Base-by-base conservation (phyloP, 2,329 filamentous ascomycete species). In the Fusarium incarnatum region DNA sequence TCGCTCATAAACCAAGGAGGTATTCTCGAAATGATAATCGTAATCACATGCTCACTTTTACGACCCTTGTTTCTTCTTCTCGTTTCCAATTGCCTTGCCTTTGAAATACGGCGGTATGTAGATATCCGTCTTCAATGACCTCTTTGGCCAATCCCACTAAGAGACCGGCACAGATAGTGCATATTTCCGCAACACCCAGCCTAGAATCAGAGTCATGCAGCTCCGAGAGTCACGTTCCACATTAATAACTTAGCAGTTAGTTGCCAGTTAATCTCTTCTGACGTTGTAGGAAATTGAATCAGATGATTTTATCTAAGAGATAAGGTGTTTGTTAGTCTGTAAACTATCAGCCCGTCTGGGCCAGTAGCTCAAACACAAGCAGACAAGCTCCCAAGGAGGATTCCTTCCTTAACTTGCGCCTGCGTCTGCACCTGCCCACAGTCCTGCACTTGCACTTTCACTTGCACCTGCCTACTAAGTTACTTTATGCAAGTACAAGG, bases 31-130 rank as follows among this genome's bases (percentile, higher is more conserved):
- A 71, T 32, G 34, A 55, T 7, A 45, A 44, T 10, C 44, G 32
- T 62, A 23, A 60, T 68, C 67, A 69, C 68, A 71, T 71, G 68
- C 58, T 55, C 60, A 44, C 25, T 41, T 23, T 52, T 41, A 41
- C 32, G 37, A 52, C 22, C 23, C 58, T 53, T 68, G 57, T 16
- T 48, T 48, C 11, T 64, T 56, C 32, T 60, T 37, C 23, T 56
- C 45, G 55, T 47, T 69, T 54, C 34, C 61, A 70, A 56, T 34
- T 47, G 48, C 32, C 32, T 27, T 22, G 22, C 10, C 16, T 41
- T 34, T 54, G 30, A 49, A 28, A 40, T 55, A 44, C 64, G 55
- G 68, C 67, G 68, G 68, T 70, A 70, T 70, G 68, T 70, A 70
- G 55, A 71, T 70, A 70, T 57, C 68, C 68, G 64, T 57, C 56